Percentiles rank a stretch among this genome's conserved stretches.
Evolutionary conservation across 2,329 filamentous ascomycete genomes (phyloP).

Genomic region (Hypomyces rosellus): DNA sequence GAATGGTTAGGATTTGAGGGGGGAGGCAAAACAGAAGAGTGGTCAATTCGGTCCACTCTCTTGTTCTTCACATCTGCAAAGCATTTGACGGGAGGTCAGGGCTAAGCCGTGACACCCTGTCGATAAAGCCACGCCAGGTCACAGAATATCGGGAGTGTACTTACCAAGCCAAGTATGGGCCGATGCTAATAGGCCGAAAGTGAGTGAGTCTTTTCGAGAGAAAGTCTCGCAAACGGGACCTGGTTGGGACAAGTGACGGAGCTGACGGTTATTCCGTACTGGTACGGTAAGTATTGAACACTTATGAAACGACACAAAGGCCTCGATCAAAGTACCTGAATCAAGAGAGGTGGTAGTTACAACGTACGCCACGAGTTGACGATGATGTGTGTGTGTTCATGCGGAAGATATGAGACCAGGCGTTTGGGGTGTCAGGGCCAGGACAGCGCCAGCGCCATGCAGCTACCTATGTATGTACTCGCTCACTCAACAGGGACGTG

Average conservation of each 20-base stretch:
- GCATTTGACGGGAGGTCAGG: slow-evolving; percentile 7
- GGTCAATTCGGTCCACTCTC: slow-evolving; percentile 7
- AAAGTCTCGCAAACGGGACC: slow-evolving; percentile 7
- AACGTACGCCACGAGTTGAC: not conserved
- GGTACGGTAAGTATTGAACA: no score
- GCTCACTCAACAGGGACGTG: no score
- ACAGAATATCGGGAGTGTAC: not conserved
- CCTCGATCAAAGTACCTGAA: no score
- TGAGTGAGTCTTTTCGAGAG: slow-evolving; percentile 2
- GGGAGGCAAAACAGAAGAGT: slow-evolving; percentile 2
- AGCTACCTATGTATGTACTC: no score
- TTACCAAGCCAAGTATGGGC: slow-evolving; percentile 5
- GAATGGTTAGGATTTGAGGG: not conserved
- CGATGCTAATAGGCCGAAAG: slow-evolving; percentile 1
- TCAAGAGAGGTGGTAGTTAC: no score
- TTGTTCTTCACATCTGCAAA: slow-evolving; percentile 7
- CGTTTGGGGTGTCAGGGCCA: no score
- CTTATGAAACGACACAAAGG: no score
- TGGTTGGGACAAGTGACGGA: no score
- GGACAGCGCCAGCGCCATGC: no score
- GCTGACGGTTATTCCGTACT: no score
- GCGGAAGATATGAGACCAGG: not conserved
- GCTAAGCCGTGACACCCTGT: slow-evolving; percentile 5
- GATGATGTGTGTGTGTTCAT: not conserved
- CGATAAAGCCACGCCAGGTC: slow-evolving; percentile 1